Conservation (phyloP, 2,329 filamentous ascomycete genomes). For the Pseudocercospora macadamiae region DNA sequence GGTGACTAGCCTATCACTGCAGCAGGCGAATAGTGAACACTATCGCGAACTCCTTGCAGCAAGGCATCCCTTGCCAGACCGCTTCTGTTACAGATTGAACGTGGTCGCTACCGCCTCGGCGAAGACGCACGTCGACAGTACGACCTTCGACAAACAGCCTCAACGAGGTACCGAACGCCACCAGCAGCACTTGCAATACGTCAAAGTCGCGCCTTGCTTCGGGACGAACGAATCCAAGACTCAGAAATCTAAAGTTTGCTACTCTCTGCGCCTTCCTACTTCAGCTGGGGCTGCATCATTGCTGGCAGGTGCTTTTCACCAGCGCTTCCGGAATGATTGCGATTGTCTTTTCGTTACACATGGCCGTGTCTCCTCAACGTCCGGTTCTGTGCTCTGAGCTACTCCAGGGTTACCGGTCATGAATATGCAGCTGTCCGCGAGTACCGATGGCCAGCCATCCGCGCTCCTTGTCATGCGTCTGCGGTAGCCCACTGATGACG, state of each 20-base stretch:
- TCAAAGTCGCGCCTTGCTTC: constrained; percentile 4
- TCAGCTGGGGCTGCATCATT: constrained; percentile 16
- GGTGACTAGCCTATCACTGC: not conserved
- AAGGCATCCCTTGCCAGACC: constrained; percentile 9
- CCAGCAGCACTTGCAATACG: constrained; percentile 8
- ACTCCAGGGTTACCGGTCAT: constrained; percentile 21
- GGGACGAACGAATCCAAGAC: not conserved
- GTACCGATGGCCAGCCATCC: constrained; percentile 17
- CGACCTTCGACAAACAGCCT: constrained; percentile 2
- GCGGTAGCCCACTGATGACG: constrained; percentile 11
- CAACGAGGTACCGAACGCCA: constrained; percentile 10
- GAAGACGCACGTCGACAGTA: not conserved
- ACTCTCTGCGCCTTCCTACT: constrained; percentile 13
- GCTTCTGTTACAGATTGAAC: constrained; percentile 13
- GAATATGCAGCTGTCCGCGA: constrained; percentile 15
- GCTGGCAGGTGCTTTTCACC: constrained; percentile 1
- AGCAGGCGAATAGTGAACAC: constrained; percentile 2
- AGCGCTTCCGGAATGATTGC: not conserved
- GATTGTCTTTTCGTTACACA: constrained; percentile 12
- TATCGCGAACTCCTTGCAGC: not conserved
- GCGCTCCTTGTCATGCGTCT: constrained; percentile 23
- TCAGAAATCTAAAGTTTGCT: constrained; percentile 7
- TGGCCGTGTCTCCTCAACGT: constrained; percentile 7
- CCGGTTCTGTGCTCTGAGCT: not conserved
- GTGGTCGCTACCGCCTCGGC: not conserved